phyloP scores from a whole-genome alignment of 345 rosid species.

The Erucastrum elatum region DNA sequence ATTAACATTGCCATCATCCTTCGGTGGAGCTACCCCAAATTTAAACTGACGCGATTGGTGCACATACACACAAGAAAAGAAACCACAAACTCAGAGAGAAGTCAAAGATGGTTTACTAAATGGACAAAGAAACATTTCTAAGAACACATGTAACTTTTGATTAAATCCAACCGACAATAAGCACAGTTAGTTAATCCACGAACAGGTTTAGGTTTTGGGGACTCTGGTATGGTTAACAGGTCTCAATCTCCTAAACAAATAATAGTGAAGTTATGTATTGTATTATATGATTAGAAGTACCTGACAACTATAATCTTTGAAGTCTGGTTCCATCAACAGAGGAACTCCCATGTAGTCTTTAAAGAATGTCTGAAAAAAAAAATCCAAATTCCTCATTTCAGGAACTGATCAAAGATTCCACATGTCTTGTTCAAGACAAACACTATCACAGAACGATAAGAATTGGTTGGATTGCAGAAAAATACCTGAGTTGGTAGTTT shows the following conservation, averaged over 20 bases:
- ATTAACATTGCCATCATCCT: slow-evolving; percentile 55
- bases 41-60: slow-evolving; percentile 60
- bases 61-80: background rate
- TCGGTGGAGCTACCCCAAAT: slow-evolving; percentile 74
- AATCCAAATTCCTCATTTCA: background rate
- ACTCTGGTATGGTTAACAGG: background rate
- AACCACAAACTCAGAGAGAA: background rate
- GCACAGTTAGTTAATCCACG: background rate
- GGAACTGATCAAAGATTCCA: background rate
- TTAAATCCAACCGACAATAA: background rate
- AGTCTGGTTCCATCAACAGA: slow-evolving; percentile 85
- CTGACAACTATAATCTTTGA: slow-evolving; percentile 85
- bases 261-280: background rate
- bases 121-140: background rate
- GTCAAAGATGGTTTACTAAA: background rate
- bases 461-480: background rate
- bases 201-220: background rate
- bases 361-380: slow-evolving; percentile 59
- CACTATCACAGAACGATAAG: background rate
- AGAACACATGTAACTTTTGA: background rate
- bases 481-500: slow-evolving; percentile 86
- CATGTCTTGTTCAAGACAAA: slow-evolving; percentile 1
- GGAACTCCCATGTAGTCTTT: slow-evolving; percentile 88
- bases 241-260: background rate
- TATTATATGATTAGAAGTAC: slow-evolving; percentile 38